Percentiles rank a stretch among this genome's conserved stretches.
phyloP scores from a whole-genome alignment of 2,329 filamentous ascomycete genomes.

The Xylariaceae sp. region DNA sequence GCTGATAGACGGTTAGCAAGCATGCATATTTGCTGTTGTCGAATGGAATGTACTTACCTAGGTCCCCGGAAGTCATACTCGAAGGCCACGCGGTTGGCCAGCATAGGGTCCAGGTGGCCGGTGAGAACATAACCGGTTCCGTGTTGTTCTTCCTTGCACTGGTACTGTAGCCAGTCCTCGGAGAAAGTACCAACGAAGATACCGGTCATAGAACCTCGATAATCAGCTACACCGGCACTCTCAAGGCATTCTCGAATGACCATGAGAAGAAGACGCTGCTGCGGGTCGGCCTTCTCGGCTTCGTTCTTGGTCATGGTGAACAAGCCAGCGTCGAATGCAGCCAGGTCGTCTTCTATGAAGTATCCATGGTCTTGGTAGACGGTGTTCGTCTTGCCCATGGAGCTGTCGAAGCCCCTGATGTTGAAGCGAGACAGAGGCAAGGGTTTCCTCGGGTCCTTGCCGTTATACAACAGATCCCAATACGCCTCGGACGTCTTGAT shows the following conservation, averaged over 20 bases:
- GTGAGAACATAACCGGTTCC: constrained; percentile 15
- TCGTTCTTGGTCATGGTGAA: constrained; percentile 17
- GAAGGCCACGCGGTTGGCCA: constrained; percentile 22
- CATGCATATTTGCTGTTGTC: background rate
- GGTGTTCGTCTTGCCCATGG: constrained; percentile 1
- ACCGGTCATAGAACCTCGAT: constrained; percentile 6
- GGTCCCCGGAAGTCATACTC: constrained; percentile 24
- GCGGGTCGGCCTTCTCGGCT: constrained; percentile 23
- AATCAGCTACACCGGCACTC: constrained; percentile 7
- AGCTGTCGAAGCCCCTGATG: background rate
- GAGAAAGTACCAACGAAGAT: constrained; percentile 9
- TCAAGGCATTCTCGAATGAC: constrained; percentile 21
- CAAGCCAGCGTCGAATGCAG: constrained; percentile 9
- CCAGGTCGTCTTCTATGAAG: constrained; percentile 4
- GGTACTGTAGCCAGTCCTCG: constrained; percentile 14
- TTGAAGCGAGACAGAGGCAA: constrained; percentile 8
- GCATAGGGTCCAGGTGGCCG: constrained; percentile 16
- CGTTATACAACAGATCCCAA: constrained; percentile 29
- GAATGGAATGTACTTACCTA: constrained; percentile 5
- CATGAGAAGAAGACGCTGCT: constrained; percentile 24
- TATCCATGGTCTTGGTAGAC: constrained; percentile 7
- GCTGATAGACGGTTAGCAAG: constrained; percentile 4
- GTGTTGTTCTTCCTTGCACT: constrained; percentile 10
- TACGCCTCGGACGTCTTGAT: constrained; percentile 19
- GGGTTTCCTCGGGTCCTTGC: constrained; percentile 19